Evolutionary conservation across 306 rosid species (phyloP).

Genomic region (Cicer cuneatum): DNA sequence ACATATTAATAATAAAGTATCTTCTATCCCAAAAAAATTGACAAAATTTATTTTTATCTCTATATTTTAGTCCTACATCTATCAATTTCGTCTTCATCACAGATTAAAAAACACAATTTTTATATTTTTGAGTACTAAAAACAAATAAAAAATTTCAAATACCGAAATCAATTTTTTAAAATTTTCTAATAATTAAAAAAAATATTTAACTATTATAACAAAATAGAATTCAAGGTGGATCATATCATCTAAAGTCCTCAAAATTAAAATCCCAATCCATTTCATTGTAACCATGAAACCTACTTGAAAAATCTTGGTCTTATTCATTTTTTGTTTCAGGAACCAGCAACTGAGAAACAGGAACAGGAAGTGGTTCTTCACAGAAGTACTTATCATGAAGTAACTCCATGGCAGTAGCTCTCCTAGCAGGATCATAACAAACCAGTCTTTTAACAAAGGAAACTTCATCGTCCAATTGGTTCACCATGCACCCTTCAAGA

Average conservation of each 20-base stretch:
- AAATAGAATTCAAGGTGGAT: constrained; percentile 26
- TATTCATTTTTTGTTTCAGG: constrained; percentile 55
- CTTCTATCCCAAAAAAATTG: not conserved
- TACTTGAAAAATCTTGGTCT: constrained; percentile 51
- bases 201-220: not conserved
- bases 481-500: constrained; percentile 62
- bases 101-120: not conserved
- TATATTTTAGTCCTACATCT: too few species aligned
- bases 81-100: not conserved
- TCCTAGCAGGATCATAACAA: constrained; percentile 75
- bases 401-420: constrained; percentile 75
- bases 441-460: constrained; percentile 61
- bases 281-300: constrained; percentile 46
- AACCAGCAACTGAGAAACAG: constrained; percentile 62
- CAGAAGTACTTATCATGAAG: constrained; percentile 71
- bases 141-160: not conserved
- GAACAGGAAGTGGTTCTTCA: constrained; percentile 75
- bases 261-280: constrained; percentile 63
- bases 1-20: not conserved
- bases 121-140: not conserved
- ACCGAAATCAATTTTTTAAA: not conserved
- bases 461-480: constrained; percentile 55
- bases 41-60: not conserved
- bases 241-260: constrained; percentile 54
- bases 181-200: not conserved